Conservation (phyloP, 163 green algal species). For the Scenedesmus sp. region DNA sequence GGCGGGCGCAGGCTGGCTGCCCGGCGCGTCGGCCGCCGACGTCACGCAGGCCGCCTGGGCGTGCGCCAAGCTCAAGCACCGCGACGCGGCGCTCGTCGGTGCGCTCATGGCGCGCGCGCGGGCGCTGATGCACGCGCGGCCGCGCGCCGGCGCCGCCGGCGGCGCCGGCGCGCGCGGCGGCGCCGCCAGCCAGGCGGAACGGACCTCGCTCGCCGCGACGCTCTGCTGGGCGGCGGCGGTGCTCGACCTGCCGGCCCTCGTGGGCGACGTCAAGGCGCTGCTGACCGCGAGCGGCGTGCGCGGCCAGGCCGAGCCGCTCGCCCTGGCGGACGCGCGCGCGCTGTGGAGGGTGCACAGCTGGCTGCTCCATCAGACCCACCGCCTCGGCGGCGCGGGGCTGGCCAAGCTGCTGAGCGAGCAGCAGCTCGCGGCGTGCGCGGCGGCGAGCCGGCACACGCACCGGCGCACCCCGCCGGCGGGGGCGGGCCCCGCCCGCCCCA, state of each 20-base stretch:
- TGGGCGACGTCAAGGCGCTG: constrained; percentile 27
- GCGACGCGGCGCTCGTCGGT: neutral
- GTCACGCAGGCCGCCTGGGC: constrained; percentile 4
- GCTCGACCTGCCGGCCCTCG: neutral
- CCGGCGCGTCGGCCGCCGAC: neutral
- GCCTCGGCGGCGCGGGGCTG: neutral
- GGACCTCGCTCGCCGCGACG: too few species aligned
- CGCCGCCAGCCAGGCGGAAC: too few species aligned
- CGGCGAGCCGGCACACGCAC: constrained; percentile 6
- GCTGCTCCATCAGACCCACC: constrained; percentile 11
- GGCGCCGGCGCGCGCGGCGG: too few species aligned
- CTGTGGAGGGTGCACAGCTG: constrained; percentile 30
- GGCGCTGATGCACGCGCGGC: neutral
- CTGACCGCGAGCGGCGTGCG: neutral
- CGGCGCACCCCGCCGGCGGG: neutral
- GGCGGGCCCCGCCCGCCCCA: too few species aligned
- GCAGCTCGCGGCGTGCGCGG: constrained; percentile 25
- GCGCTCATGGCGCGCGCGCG: neutral
- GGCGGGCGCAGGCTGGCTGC: neutral
- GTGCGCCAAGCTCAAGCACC: neutral
- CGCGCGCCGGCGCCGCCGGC: too few species aligned
- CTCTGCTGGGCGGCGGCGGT: neutral
- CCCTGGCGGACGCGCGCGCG: neutral
- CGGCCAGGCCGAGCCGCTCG: neutral
- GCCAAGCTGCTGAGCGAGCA: constrained; percentile 24